Base-by-base conservation (phyloP, 2,329 filamentous ascomycete genomes). In the Trichoderma sp. region DNA sequence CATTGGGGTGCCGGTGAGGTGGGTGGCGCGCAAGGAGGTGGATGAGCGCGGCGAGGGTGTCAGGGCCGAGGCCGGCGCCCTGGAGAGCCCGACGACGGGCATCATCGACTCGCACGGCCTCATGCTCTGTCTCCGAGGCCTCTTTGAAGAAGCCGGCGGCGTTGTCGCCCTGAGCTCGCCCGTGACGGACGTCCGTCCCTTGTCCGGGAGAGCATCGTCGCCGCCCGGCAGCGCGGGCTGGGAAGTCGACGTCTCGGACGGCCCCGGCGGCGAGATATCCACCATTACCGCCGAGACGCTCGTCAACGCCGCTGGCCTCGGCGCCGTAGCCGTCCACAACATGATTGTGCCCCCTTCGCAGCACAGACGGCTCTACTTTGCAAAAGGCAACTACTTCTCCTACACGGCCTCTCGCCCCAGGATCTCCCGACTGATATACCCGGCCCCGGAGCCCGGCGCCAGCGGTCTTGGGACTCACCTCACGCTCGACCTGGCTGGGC, bases 301-400 rank as follows among this genome's bases (percentile, higher is more conserved):
- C 12, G 81, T 98, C 72, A 99, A 98, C 78, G 87, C 90, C 1
- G 94, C 94, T 0, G 95, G 95, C 0, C 85, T 97, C 17, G 87
- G 85, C 67, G 91, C 93, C 21, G 89, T 89, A 59, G 80, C 79
- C 24, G 81, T 98, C 51, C 89, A 90, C 72, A 99, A 98, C 79
- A 89, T 93, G 84, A 85, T 98, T 44, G 82, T 92, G 0, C 87
- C 89, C 0, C 70, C 78, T 0, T 76, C 79, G 0, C 78, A 83
- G 5, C 87, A 87, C 58, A 79, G 80, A 45, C 84, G 77, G 26
- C 84, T 92, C 5, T 91, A 86, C 80, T 98, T 90, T 78, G 94
- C 94, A 66, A 99, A 99, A 80, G 95, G 95, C 0, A 94, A 92
- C 67, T 99, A 99, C 80, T 98, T 96, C 79, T 90, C 89, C 34